Evolutionary conservation across 2,329 filamentous ascomycete species (phyloP), one percentile per base, ranked within the genome.

Genomic region (Xylariaceae sp.): DNA sequence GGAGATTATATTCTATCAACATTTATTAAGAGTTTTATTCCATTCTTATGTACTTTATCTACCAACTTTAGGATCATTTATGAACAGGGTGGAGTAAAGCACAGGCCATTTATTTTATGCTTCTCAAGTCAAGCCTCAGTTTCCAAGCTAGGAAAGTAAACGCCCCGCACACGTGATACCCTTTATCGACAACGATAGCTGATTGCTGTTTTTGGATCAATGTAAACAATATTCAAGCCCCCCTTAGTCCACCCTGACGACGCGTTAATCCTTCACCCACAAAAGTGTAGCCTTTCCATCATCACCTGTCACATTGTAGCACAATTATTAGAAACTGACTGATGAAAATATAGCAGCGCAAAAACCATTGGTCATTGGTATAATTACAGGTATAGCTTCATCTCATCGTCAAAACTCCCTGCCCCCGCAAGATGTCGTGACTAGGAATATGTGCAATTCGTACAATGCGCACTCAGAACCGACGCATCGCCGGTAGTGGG

Each of bases 311-410:
- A 30, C 26, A 16, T 3, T 2, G 7, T 3, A n/a, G 1, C 20
- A 33, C 10, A 13, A 20, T 45, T 23, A 43, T 16, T 18, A 9
- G 4, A 11, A n/a, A 15, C 13, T 18, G 6, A 16, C 1, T 3
- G 26, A 39, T 6, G 3, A 7, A 37, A 20, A 21, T 20, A 29
- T 50, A 58, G 53, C 52, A 50, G 36, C 46, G 48, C 37, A 50
- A 45, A 58, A 55, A 54, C 35, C 43, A 50, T 54, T 55, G 36
- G 37, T 39, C 40, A 41, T 50, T 61, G 67, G 66, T 65, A 72
- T 71, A 70, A 70, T 71, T 72, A 72, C 68, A 71, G 64, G 60
- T 67, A 63, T 65, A 62, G 50, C 64, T 68, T 29, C 67, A 63
- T 65, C 62, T 65, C 62, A 61, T 70, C 67, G 59, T 70, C 65